Base-by-base conservation (phyloP, 176 grass and related monocot genomes). In the Cenchrus americanus region DNA sequence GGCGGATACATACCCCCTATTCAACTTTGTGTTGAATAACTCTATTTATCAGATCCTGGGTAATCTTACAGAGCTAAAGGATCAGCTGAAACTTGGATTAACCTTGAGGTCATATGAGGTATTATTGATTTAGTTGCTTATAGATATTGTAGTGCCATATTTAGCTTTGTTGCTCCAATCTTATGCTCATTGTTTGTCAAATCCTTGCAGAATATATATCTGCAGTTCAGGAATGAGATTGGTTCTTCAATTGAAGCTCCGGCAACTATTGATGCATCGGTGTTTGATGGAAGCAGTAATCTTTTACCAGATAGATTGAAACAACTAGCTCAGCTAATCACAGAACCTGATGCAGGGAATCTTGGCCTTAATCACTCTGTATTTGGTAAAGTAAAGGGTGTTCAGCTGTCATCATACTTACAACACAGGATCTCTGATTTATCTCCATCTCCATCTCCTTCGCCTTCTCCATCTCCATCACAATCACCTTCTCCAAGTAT, bases 341-440 rank as follows among this genome's bases (percentile, higher is more conserved):
- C 80, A 81, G 79, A 87, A 71, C 87, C 79, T 32, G 57, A 86
- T 69, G 66, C 18, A 9, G 90, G 79, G 62, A 94, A 94, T 70
- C 90, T 94, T 75, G 93, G 93, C 43, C 93, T 94, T 53, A 94
- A 94, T 73, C 85, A 94, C 75, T 88, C 93, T 78, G 90, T 94
- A 81, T 94, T 94, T 84, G 93, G 93, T 86, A 90, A 92, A 79
- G 90, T 94, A 83, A 94, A 94, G 74, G 85, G 88, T 81, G 90
- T 94, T 82, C 90, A 90, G 47, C 81, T 94, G 53, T 94, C 93
- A 73, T 90, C 93, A 8, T 94, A 88, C 76, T 66, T 94, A 75
- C 77, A 90, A 15, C 61, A 86, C 75, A 84, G 67, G 6, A 88
- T 94, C 70, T 90, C 93, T 69, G 83, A 86, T 66, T 52, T 84